Evolutionary conservation across 176 grass and related monocot species (phyloP).

Genomic region (Ampelocalamus luodianensis): DNA sequence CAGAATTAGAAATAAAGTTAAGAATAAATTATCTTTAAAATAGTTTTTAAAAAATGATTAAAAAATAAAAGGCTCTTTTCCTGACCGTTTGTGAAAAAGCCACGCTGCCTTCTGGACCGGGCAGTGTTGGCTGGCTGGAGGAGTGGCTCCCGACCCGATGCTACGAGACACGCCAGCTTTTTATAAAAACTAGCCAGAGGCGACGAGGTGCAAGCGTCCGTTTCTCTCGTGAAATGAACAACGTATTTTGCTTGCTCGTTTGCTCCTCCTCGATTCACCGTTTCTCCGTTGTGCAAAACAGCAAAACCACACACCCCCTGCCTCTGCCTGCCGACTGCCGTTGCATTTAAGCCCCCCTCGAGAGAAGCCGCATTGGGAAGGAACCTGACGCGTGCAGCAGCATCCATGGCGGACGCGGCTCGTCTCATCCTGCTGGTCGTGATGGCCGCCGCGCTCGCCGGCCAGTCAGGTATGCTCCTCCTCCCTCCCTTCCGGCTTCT

Average conservation of each 20-base stretch:
- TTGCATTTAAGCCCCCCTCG: not conserved
- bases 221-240: not conserved
- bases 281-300: not conserved
- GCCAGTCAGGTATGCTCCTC: constrained; percentile 36
- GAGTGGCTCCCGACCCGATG: constrained; percentile 4
- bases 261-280: not conserved
- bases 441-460: constrained; percentile 29
- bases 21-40: too few relatives aligned
- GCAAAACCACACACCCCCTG: not conserved
- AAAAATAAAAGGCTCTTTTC: too few relatives aligned
- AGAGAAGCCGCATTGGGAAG: not conserved
- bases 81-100: constrained; percentile 56
- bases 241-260: too few relatives aligned
- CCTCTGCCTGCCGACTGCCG: not conserved
- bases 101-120: constrained; percentile 32
- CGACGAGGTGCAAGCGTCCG: not conserved
- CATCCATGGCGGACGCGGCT: constrained; percentile 34
- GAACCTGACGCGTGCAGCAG: not conserved
- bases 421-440: constrained; percentile 23
- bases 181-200: not conserved
- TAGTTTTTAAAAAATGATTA: too few relatives aligned
- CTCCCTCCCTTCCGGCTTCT: not conserved
- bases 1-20: too few relatives aligned
- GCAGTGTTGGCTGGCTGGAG: not conserved
- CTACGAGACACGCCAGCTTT: not conserved